A percentile compares a stretch with the other conserved stretches of the same genome.
Evolutionary conservation across 768 basidiomycete genomes (phyloP).

Genomic region (Collybia mongolica): DNA sequence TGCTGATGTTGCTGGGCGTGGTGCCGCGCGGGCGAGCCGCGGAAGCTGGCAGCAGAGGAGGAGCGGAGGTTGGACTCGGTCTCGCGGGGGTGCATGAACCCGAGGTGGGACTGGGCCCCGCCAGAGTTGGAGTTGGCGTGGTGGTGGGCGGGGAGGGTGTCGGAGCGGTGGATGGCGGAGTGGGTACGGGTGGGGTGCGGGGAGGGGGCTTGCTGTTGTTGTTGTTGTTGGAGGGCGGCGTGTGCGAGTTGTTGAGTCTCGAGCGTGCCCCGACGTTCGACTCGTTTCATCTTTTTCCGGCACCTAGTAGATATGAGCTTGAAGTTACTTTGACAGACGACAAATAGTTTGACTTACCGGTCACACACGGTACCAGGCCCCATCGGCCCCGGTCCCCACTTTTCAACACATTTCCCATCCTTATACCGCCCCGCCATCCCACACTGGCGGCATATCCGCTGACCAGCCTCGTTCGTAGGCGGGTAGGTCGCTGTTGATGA

Average conservation of each 20-base stretch:
- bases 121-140: slow-evolving; percentile 8
- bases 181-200: slow-evolving; percentile 7
- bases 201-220: slow-evolving; percentile 10
- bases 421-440: slow-evolving; percentile 75
- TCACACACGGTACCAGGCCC: slow-evolving; percentile 86
- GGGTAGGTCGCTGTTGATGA: slow-evolving; percentile 29
- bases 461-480: slow-evolving; percentile 58
- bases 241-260: slow-evolving; percentile 36
- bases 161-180: slow-evolving; percentile 10
- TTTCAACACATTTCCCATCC: slow-evolving; percentile 84
- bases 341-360: slow-evolving; percentile 39
- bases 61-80: not conserved
- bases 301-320: slow-evolving; percentile 39
- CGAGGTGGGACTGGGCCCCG: slow-evolving; percentile 1
- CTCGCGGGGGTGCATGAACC: slow-evolving; percentile 1
- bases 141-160: slow-evolving; percentile 15
- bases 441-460: slow-evolving; percentile 77
- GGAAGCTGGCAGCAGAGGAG: slow-evolving; percentile 2
- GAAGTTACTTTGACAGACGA: not conserved
- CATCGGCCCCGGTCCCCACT: slow-evolving; percentile 84
- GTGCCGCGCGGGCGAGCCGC: slow-evolving; percentile 4
- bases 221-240: slow-evolving; percentile 17
- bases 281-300: slow-evolving; percentile 85
- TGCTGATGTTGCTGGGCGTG: slow-evolving; percentile 6
- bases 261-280: slow-evolving; percentile 69